Base-by-base conservation (phyloP, 768 basidiomycete genomes). In the Boletus edulis region DNA sequence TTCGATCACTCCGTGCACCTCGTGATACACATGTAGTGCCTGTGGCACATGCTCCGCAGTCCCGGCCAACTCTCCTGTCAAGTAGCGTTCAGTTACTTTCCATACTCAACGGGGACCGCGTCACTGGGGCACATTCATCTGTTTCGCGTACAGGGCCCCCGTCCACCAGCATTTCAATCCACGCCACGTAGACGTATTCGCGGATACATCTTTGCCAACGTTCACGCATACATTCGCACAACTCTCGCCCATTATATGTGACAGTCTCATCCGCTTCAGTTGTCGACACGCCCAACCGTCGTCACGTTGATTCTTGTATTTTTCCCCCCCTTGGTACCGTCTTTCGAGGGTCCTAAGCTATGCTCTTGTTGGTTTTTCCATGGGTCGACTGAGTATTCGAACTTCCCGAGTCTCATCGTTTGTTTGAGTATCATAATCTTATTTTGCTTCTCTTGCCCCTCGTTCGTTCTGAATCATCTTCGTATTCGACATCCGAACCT, bases 31-130 rank as follows among this genome's bases (percentile, higher is more conserved):
- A 62, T 44, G 54, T 43, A 24, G 52, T 49, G 7, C 49, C 58
- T 34, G 47, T 55, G 15, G 46, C 59, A 40, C 62, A 62, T 22
- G 46, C 51, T 17, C 55, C 57, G 7, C 59, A 42, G 24, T 59
- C 56, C 51, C 64, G 62, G 43, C 46, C 59, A 18, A 35, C 67
- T 22, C 56, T 57, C 12, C 55, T 61, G 6, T 57, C 66, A 45
- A 63, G 67, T 54, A 67, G 63, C 42, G 60, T 55, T 14, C 69
- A 73, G 57, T 38, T 75, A 37, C 65, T 72, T 52, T 75, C 72
- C 27, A 72, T 75, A 51, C 65, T 74, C 24, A 73, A 73, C 40
- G 65, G 65, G 46, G 66, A 63, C 47, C 62, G 57, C 31, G 55
- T 43, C 49, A 61, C 46, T 31, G 54, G 52, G 27, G 5, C 49